Conservation (phyloP, 352 stramenopile genomes). For the Lagenidium giganteum region DNA sequence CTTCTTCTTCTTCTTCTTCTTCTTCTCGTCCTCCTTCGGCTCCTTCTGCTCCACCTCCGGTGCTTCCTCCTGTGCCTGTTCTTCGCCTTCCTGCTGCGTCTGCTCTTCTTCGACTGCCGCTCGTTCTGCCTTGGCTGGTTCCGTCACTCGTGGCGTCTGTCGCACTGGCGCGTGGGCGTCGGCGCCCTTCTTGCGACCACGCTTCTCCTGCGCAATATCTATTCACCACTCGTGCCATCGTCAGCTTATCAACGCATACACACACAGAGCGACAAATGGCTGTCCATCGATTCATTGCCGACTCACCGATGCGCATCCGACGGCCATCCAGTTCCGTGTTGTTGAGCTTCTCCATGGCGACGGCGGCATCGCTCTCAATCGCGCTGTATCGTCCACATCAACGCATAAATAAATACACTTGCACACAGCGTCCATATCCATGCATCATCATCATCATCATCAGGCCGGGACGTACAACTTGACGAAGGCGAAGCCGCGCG, state of each 20-base stretch:
- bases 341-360: slow-evolving; percentile 73
- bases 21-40: slow-evolving; percentile 6
- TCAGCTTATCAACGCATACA: background rate
- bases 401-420: slow-evolving; percentile 1
- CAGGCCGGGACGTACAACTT: slow-evolving; percentile 57
- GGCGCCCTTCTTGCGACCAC: slow-evolving; percentile 26
- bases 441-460: background rate
- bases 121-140: slow-evolving; percentile 17
- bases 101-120: slow-evolving; percentile 7
- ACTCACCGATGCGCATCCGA: slow-evolving; percentile 76
- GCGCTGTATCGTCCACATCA: too few relatives aligned
- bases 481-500: slow-evolving; percentile 82
- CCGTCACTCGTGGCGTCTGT: background rate
- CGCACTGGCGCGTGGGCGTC: background rate
- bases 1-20: slow-evolving; percentile 17
- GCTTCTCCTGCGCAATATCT: slow-evolving; percentile 78
- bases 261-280: too few relatives aligned
- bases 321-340: slow-evolving; percentile 70
- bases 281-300: too few relatives aligned
- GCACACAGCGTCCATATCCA: background rate
- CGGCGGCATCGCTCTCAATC: slow-evolving; percentile 60
- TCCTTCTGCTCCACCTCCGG: background rate
- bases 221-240: background rate
- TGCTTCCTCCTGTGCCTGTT: slow-evolving; percentile 1
- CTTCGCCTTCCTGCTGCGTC: slow-evolving; percentile 7